Evolutionary conservation across 2,329 filamentous ascomycete genomes (phyloP).

Genomic region (Trichoderma pleuroti): DNA sequence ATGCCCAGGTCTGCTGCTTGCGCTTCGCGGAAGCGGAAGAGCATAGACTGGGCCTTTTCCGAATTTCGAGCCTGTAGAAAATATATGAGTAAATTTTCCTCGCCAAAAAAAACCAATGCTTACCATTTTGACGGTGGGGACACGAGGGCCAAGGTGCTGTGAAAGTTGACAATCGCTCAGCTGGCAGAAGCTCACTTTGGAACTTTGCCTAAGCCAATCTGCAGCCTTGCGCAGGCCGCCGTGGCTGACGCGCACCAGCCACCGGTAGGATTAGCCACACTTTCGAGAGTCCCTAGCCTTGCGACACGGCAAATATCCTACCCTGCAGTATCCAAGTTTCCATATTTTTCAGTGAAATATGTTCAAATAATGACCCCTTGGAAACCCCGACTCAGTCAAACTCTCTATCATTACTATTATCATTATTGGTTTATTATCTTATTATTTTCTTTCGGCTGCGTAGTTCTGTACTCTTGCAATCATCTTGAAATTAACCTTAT

Average conservation of each 20-base stretch:
- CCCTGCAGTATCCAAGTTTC: not conserved
- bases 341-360: not conserved
- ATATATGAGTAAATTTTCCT: not conserved
- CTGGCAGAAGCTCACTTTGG: not conserved
- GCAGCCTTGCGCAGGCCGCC: not conserved
- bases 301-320: not conserved
- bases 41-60: slow-evolving; percentile 99
- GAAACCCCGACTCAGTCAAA: fast-evolving
- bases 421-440: no score
- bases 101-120: not conserved
- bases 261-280: not conserved
- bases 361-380: not conserved
- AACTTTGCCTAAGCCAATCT: not conserved
- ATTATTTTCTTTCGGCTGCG: not conserved
- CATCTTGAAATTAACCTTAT: not conserved
- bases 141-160: not conserved
- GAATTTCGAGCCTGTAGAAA: slow-evolving; percentile 77
- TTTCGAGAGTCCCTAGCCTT: not conserved
- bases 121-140: slow-evolving; percentile 28
- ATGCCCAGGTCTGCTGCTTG: slow-evolving; percentile 96
- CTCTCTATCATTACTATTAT: not conserved
- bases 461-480: not conserved
- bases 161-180: not conserved
- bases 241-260: slow-evolving; percentile 7
- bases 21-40: slow-evolving; percentile 97